phyloP scores from a whole-genome alignment of 768 basidiomycete species.

The Hygrocybe coccinea region DNA sequence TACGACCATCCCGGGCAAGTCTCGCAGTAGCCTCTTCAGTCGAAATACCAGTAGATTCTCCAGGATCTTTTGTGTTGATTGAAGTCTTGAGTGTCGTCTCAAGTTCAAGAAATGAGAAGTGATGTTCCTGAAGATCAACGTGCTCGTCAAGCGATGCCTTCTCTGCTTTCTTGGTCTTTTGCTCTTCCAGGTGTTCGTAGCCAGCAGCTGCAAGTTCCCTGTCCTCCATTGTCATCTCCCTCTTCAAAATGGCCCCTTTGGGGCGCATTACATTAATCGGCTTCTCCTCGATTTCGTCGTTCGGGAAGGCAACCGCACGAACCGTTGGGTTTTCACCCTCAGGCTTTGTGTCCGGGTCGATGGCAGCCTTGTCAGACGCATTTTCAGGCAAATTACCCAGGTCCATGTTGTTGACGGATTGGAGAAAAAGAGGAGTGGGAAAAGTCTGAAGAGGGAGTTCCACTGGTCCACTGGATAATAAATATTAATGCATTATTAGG shows the following conservation, averaged over 20 bases:
- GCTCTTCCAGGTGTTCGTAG: slow-evolving; percentile 55
- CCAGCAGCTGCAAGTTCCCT: slow-evolving; percentile 63
- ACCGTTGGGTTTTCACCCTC: slow-evolving; percentile 5
- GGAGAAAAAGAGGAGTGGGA: not conserved
- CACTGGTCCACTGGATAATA: not conserved
- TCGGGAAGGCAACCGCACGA: slow-evolving; percentile 51
- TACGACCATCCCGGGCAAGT: slow-evolving; percentile 54
- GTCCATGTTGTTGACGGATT: not conserved
- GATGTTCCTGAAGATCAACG: slow-evolving; percentile 59
- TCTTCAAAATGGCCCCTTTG: slow-evolving; percentile 55
- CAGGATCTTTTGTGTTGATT: slow-evolving; percentile 51
- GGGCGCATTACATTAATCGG: slow-evolving; percentile 33
- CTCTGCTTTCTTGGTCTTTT: slow-evolving; percentile 38
- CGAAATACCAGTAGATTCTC: slow-evolving; percentile 47
- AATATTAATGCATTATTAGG: too few relatives aligned
- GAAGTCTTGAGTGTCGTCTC: slow-evolving; percentile 41
- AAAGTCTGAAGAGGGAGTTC: not conserved
- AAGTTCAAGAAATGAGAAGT: slow-evolving; percentile 39
- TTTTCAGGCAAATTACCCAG: not conserved
- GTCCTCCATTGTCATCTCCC: slow-evolving; percentile 62
- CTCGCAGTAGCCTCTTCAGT: slow-evolving; percentile 48
- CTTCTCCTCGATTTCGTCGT: slow-evolving; percentile 39
- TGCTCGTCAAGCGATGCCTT: slow-evolving; percentile 31
- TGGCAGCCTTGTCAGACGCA: not conserved
- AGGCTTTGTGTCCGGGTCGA: not conserved